A percentile compares a stretch with the other conserved stretches of the same genome.
These are phyloP conservation scores for Aaosphaeria arxii DNA, from an alignment of 2,329 filamentous ascomycete species.

Conservation along the genomic window DNA sequence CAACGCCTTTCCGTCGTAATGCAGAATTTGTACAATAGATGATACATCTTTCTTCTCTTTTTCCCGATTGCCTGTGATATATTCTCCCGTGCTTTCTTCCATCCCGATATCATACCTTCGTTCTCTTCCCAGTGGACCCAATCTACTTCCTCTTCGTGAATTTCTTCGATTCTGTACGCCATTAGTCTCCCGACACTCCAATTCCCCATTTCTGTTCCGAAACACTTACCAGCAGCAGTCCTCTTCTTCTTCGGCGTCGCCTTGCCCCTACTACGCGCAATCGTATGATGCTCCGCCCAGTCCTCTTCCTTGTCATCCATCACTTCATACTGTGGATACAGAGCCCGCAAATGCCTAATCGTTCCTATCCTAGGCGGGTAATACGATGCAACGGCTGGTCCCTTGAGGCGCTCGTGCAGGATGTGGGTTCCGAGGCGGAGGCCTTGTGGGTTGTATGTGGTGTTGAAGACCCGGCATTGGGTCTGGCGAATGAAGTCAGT, in stretches of 20 bases:
- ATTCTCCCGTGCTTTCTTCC: neutral
- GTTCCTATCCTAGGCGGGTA: constrained; percentile 76
- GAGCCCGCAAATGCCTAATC: constrained; percentile 69
- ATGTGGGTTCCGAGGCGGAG: constrained; percentile 87
- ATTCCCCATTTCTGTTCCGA: neutral
- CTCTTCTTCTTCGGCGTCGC: constrained; percentile 87
- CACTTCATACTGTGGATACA: constrained; percentile 66
- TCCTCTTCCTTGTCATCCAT: constrained; percentile 77
- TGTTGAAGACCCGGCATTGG: constrained; percentile 89
- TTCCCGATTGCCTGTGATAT: neutral
- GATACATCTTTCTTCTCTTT: neutral
- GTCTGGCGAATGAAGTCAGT: constrained; percentile 50
- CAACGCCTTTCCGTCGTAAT: neutral
- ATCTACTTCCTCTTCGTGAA: constrained; percentile 45
- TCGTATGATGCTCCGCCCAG: constrained; percentile 66
- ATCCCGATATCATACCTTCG: neutral
- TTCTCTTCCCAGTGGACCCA: neutral
- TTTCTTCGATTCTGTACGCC: constrained; percentile 43
- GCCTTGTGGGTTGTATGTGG: constrained; percentile 82
- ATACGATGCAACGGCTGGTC: constrained; percentile 80
- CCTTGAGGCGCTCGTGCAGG: constrained; percentile 80
- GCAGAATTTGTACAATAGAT: neutral
- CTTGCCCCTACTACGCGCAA: constrained; percentile 65
- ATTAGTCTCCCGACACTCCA: constrained; percentile 2
- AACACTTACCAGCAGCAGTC: constrained; percentile 46